Percentiles rank a stretch among this genome's conserved stretches.
phyloP scores from a whole-genome alignment of 108 stramenopile species.

The Pseudonitzschia pungens region DNA sequence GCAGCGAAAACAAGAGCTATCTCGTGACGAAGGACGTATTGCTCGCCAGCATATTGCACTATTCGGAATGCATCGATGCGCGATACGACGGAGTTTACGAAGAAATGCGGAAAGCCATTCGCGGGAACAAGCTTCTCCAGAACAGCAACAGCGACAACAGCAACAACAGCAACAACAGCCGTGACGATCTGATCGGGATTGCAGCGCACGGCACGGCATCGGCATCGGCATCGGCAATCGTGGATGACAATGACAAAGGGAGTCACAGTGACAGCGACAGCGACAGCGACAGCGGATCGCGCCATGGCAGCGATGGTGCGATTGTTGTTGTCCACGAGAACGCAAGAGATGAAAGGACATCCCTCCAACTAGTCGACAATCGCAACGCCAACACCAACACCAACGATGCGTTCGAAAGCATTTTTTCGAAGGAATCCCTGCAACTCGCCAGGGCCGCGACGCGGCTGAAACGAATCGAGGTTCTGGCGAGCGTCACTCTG shows the following conservation, averaged over 20 bases:
- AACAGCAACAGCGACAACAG: too few relatives aligned
- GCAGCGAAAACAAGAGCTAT: not conserved
- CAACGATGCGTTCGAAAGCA: not conserved
- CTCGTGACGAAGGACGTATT: constrained; percentile 58
- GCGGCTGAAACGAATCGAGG: constrained; percentile 66
- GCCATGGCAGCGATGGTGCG: too few relatives aligned
- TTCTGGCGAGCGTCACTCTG: constrained; percentile 47
- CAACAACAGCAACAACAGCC: not conserved
- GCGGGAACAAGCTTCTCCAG: too few relatives aligned
- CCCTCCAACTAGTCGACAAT: too few relatives aligned
- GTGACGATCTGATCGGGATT: too few relatives aligned
- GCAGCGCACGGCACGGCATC: too few relatives aligned
- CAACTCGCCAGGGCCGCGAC: constrained; percentile 52
- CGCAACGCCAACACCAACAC: not conserved
- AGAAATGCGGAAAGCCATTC: not conserved
- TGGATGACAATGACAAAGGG: too few relatives aligned
- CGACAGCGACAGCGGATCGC: too few relatives aligned
- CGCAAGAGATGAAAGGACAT: too few relatives aligned
- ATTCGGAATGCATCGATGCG: constrained; percentile 64
- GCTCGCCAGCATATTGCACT: constrained; percentile 71
- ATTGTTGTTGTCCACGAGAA: too few relatives aligned
- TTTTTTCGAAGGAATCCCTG: constrained; percentile 13
- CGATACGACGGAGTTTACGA: constrained; percentile 56
- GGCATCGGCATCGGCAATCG: not conserved
- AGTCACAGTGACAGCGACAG: too few relatives aligned